Conservation (phyloP, 805 yeast genomes). For the Kodamaea restingae region DNA sequence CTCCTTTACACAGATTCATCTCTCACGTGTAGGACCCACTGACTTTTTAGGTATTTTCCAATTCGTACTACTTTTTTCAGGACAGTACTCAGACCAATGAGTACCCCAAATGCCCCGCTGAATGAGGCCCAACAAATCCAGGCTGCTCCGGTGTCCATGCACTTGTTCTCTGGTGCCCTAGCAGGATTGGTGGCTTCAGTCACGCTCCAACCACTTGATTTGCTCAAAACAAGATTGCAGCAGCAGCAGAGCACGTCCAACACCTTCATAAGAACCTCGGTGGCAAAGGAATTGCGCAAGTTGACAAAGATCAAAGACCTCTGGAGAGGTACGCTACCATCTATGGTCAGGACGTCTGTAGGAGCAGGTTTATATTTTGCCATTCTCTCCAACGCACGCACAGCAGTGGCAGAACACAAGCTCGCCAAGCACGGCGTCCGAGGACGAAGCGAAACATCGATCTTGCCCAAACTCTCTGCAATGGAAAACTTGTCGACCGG, state of each 20-base stretch:
- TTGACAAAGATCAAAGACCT: constrained; percentile 44
- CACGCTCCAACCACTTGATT: constrained; percentile 81
- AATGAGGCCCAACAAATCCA: not conserved
- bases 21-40: no score
- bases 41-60: no score
- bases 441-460: constrained; percentile 27
- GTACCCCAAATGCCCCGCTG: not conserved
- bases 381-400: constrained; percentile 59
- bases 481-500: constrained; percentile 73
- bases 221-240: constrained; percentile 83
- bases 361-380: constrained; percentile 89
- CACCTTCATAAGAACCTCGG: constrained; percentile 23
- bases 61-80: no score
- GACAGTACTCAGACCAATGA: no score
- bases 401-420: constrained; percentile 37
- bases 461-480: constrained; percentile 68
- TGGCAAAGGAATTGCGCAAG: constrained; percentile 41
- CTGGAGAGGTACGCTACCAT: constrained; percentile 94
- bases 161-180: constrained; percentile 72
- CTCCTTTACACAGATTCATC: not conserved
- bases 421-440: constrained; percentile 6
- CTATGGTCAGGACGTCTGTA: constrained; percentile 81
- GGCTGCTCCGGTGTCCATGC: constrained; percentile 27
- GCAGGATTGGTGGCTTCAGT: constrained; percentile 85
- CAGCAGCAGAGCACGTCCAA: constrained; percentile 33